Base-by-base conservation (phyloP, 495 filamentous ascomycete genomes). In the Daldinia bambusicola region DNA sequence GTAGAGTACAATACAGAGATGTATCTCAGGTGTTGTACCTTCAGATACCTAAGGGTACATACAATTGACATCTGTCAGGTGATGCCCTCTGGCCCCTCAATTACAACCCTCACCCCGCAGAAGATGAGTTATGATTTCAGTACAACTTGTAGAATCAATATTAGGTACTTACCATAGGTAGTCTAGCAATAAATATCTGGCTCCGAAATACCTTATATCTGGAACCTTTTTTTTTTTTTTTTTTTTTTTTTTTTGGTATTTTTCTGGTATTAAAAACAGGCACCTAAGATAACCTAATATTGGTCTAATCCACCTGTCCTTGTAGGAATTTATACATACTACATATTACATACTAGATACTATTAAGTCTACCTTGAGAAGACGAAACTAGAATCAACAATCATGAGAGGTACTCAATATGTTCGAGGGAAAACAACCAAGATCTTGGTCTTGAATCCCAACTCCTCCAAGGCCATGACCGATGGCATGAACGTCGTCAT, bases 401-500 rank as follows among this genome's bases (percentile, higher is more conserved):
- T 5, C 12, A 82, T 83, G 81, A 26, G 26, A 26, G 36, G 72
- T 6, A 77, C 74, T 26, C 60, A 60, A 20, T 60, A 70, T n/a
- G 69, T 78, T 30, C 55, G 76, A 32, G 76, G 78, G 32, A 74
- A 58, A 50, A 73, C 67, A 65, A 72, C 63, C 59, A 82, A 78
- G 50, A 92, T 97, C 72, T 81, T 97, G 71, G 85, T 97, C 70
- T 88, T 98, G 78, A 98, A 98, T 74, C 95, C 95, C 36, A 98
- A 98, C 80, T 95, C 93, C 26, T 94, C 90, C 2, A 73, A 80
- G 41, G 83, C 87, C 53, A 98, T 98, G 94, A 98, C 94, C 0
- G 84, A 89, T 9, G 88, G 87, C 4, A 80, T 98, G 59, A 85
- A 85, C 55, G 86, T 89, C 0, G 84, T 93, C 2, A 81, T 95